Evolutionary conservation across 805 yeast species (phyloP), one percentile per base, ranked within the genome.

Genomic region (Metschnikowia gelsemii): DNA sequence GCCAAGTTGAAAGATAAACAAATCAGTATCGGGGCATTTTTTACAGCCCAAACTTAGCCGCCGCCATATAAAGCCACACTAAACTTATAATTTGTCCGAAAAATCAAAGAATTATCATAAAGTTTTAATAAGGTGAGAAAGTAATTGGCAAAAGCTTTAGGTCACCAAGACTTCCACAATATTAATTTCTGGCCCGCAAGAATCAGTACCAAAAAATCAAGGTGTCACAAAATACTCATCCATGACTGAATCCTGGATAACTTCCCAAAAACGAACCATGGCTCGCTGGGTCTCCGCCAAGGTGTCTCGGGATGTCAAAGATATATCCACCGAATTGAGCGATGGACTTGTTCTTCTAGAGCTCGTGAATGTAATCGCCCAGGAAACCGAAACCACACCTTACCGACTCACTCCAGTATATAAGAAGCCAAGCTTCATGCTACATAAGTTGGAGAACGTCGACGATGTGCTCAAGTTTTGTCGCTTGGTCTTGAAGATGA

Each of bases 401-500:
- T 64, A 64, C 42, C 42, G 54, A 40, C 44, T 69, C 46, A 54
- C 50, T 13, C 64, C 72, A 1, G 45, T 67, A 5, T 59, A 68
- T 51, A 33, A 48, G 9, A 60, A 60, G 11, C 80, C 80, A 3
- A 58, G 51, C 11, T 62, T 70, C 39, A 60, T 63, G 35, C 51
- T 76, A 19, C 80, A 77, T 43, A 69, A 68, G 50, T 46, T 73
- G 43, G 80, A 76, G 45, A 76, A 76, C 53, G 49, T 75, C 35
- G 63, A 64, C 41, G 71, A 65, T 43, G 59, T 64, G 29, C 58
- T 77, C 37, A 63, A 69, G 39, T 75, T 66, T 52, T 56, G 74
- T 42, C 63, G 66, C 32, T 56, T 66, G 20, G 62, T 66, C 32
- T 56, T 66, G 34, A 61, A 70, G 19, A 52, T 76, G 23, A 73